These are phyloP conservation scores for Gracilaria vermiculophylla DNA, from an alignment of 23 red algal species.

Conservation along the genomic window DNA sequence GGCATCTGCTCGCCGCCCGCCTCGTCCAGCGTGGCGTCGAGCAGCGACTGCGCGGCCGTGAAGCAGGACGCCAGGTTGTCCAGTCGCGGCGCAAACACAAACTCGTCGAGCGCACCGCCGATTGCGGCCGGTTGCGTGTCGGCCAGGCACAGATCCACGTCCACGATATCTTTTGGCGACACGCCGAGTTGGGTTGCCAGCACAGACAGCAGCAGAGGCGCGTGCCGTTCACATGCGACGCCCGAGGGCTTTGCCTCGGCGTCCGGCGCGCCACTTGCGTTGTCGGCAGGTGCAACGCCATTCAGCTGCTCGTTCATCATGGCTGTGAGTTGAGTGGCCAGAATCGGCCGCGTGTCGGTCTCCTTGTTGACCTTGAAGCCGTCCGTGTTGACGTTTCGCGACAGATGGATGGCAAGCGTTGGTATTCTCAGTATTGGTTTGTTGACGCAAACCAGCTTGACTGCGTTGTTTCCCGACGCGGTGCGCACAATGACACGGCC, in stretches of 20 bases:
- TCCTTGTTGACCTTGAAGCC: slow-evolving; percentile 84
- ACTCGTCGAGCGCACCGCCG: slow-evolving; percentile 73
- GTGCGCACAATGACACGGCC: slow-evolving; percentile 70
- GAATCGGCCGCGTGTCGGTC: slow-evolving; percentile 67
- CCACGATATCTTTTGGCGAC: slow-evolving; percentile 41
- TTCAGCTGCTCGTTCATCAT: background rate
- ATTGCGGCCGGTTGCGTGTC: slow-evolving; percentile 73
- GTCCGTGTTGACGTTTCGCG: slow-evolving; percentile 68
- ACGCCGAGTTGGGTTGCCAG: slow-evolving; percentile 35
- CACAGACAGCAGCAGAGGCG: slow-evolving; percentile 41
- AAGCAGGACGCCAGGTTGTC: slow-evolving; percentile 81
- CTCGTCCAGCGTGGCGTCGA: background rate
- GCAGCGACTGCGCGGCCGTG: slow-evolving; percentile 60
- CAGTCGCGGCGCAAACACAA: slow-evolving; percentile 78
- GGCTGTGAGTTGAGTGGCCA: slow-evolving; percentile 43
- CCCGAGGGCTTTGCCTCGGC: background rate
- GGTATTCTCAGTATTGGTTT: slow-evolving; percentile 76
- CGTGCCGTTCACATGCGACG: slow-evolving; percentile 12
- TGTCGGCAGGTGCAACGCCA: background rate
- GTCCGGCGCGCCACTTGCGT: background rate
- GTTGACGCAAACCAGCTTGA: slow-evolving; percentile 51
- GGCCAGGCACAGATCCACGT: slow-evolving; percentile 74
- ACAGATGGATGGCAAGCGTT: slow-evolving; percentile 84
- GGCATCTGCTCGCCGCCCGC: background rate
- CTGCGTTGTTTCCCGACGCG: background rate